Evolutionary conservation across 208 protist genomes (phyloP).

Genomic region (Leishmania amazonensis): DNA sequence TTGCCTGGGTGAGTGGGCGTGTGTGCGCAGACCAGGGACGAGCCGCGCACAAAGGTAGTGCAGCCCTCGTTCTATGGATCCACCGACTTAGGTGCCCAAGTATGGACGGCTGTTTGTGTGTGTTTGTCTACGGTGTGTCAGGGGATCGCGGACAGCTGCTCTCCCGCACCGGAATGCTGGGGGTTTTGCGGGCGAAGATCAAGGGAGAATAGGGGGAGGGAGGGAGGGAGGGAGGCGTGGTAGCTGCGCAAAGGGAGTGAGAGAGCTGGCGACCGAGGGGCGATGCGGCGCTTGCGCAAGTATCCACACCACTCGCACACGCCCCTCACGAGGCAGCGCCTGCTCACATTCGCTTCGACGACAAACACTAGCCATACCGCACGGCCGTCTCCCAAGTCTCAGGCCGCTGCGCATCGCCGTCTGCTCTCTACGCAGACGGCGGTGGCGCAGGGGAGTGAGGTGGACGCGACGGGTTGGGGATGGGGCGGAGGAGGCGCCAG

Average conservation of each 20-base stretch:
- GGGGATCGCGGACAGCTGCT: background rate
- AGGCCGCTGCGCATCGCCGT: background rate
- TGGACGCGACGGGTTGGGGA: background rate
- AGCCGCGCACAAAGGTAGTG: background rate
- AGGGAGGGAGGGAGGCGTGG: background rate
- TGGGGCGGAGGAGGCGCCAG: background rate
- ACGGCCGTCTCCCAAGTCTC: background rate
- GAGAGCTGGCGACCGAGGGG: background rate
- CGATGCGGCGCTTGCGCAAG: background rate
- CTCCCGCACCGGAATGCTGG: background rate
- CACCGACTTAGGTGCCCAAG: background rate
- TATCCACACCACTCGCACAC: slow-evolving; percentile 1
- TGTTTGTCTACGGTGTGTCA: background rate
- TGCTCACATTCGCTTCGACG: no score
- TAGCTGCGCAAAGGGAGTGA: background rate
- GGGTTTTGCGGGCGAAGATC: background rate
- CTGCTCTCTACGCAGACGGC: background rate
- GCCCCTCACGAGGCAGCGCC: background rate
- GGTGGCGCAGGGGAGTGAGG: background rate
- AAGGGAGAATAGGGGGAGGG: background rate
- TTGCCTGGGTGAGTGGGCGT: background rate
- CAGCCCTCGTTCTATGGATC: background rate
- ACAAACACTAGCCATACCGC: background rate
- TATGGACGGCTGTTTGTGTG: background rate
- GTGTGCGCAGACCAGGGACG: background rate